phyloP scores from a whole-genome alignment of 208 protist species.

The Leishmania tropica region DNA sequence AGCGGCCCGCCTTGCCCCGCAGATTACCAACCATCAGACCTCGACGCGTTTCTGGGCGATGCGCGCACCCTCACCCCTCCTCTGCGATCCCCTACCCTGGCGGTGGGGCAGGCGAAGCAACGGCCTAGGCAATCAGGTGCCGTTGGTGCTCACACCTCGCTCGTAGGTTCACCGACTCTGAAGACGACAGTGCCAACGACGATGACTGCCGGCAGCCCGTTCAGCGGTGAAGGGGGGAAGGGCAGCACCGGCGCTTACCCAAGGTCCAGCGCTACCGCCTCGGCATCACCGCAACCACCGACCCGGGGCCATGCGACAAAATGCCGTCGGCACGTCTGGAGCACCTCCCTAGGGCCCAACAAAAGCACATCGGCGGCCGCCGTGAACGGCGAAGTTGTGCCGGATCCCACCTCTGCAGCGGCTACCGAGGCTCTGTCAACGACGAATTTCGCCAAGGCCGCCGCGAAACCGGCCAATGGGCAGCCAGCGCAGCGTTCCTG shows the following conservation, averaged over 20 bases:
- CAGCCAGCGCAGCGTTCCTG: background rate
- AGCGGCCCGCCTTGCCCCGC: background rate
- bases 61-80: constrained; percentile 7
- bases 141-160: background rate
- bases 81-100: background rate
- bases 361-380: constrained; percentile 12
- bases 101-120: background rate
- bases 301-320: background rate
- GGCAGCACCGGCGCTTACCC: background rate
- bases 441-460: background rate
- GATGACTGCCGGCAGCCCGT: too few relatives aligned
- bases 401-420: constrained; percentile 1
- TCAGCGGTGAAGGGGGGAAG: background rate
- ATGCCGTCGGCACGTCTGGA: constrained; percentile 18
- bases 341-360: background rate
- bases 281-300: constrained; percentile 2
- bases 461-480: background rate
- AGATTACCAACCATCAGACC: constrained; percentile 13
- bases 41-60: constrained; percentile 18
- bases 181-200: background rate
- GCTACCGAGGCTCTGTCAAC: background rate
- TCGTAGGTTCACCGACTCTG: background rate
- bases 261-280: background rate
- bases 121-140: background rate
- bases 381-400: background rate